Evolutionary conservation across 2,329 filamentous ascomycete genomes (phyloP), one percentile per base, ranked within the genome.

Genomic region (Blastomyces parvus): DNA sequence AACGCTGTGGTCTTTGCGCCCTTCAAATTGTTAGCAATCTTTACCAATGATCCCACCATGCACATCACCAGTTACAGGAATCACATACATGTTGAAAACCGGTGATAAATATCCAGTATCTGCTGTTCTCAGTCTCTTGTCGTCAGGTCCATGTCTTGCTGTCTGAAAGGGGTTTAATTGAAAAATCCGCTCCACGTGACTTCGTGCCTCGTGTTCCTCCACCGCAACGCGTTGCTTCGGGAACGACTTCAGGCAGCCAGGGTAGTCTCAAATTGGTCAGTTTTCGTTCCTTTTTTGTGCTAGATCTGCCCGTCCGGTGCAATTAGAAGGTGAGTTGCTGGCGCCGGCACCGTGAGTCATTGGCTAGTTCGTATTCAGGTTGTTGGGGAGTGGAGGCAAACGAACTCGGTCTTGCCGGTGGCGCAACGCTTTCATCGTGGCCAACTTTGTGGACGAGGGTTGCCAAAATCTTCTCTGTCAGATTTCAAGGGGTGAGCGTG

Each of bases 161-260:
- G 14, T 13, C 44, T 22, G 42, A 53, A 53, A 57, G 36, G 36
- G 61, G 50, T 57, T 64, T 44, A 67, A 67, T 65, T 62, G 66
- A 62, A 42, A 63, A 42, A 63, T 56, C 13, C 9, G 9, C 9
- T 9, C 58, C 66, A 67, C 65, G 66, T 67, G 66, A 64, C 14
- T 62, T 65, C 66, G 66, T 64, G 66, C 58, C 61, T 60, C 66
- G 66, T 65, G 65, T 61, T 58, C 27, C 55, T 42, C 13, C 30
- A 11, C 9, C 19, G 5, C 38, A 40, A 64, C 66, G 66, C 66
- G 66, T 66, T 66, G 66, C 62, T 55, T 61, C 62, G 44, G 62
- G 59, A 53, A 67, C 64, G 60, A 17, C 6, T 14, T 38, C 36
- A 19, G 2, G 11, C 25, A 14, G 36, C 19, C 50, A 33, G 27